Percentiles rank a stretch among this genome's conserved stretches.
These are phyloP conservation scores for Scytalidium lignicola DNA, from an alignment of 2,329 filamentous ascomycete genomes.

Conservation along the genomic window DNA sequence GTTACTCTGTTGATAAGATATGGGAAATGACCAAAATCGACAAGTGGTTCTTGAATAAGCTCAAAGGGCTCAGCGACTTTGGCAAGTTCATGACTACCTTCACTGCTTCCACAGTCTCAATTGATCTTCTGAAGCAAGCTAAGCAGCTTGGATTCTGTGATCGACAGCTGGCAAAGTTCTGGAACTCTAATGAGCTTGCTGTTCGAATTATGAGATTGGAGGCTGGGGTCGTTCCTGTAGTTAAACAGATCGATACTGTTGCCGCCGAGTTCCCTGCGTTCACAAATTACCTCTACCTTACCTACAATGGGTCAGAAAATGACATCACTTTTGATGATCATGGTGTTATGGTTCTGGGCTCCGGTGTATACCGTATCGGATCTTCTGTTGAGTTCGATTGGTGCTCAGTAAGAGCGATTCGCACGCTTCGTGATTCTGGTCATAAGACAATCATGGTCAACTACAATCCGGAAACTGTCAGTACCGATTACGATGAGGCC, in stretches of 20 bases:
- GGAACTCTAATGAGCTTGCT: conserved; percentile 89
- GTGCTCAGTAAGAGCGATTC: conserved; percentile 93
- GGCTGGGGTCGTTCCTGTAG: conserved; percentile 76
- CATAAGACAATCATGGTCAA: conserved; percentile 98
- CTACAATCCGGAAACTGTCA: conserved; percentile 85
- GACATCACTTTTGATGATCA: conserved; percentile 83
- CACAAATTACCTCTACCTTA: conserved; percentile 95
- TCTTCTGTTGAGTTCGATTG: conserved; percentile 99
- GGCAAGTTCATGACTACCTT: conserved; percentile 70
- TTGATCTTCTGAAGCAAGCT: conserved; percentile 69
- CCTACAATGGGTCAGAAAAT: conserved; percentile 85
- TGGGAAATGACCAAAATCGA: conserved; percentile 98
- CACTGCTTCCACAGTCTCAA: conserved; percentile 57
- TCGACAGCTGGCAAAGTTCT: conserved; percentile 88
- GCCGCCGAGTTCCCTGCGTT: conserved; percentile 92
- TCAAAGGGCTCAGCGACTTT: conserved; percentile 89
- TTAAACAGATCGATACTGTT: conserved; percentile 98
- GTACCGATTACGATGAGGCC: conserved; percentile 90
- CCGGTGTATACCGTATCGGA: conserved; percentile 93
- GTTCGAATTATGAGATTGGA: conserved; percentile 82
- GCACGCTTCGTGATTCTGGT: conserved; percentile 76
- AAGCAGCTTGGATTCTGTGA: conserved; percentile 96
- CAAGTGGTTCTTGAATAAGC: conserved; percentile 93
- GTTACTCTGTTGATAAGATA: conserved; percentile 93
- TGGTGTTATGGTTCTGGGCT: conserved; percentile 93